These are phyloP conservation scores for Heliosperma pusillum DNA, from an alignment of 148 eudicot genomes.

Conservation along the genomic window DNA sequence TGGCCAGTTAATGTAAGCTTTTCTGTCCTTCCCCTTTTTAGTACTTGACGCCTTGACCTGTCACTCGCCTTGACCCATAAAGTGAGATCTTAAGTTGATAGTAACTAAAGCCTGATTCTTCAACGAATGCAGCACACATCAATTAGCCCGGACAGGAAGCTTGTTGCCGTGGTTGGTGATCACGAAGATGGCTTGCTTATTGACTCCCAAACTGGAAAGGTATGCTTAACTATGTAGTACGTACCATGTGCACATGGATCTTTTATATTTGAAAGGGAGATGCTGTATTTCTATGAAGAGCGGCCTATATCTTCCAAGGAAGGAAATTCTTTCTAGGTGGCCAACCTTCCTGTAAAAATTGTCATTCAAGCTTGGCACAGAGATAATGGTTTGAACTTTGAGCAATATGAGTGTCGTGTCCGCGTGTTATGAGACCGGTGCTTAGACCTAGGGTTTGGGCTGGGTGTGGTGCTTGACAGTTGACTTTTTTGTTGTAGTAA, in stretches of 20 bases:
- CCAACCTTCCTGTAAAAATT: neutral
- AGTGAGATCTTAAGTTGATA: neutral
- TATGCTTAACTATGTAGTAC: constrained; percentile 21
- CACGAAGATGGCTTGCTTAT: constrained; percentile 61
- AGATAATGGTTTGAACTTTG: neutral
- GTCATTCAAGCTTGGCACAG: neutral
- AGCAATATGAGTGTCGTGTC: neutral
- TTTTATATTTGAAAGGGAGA: neutral
- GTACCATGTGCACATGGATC: neutral
- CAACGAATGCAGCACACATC: constrained; percentile 76
- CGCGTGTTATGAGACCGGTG: neutral
- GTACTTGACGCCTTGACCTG: too few relatives aligned
- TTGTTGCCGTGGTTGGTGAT: constrained; percentile 79
- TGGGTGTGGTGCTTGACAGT: too few relatives aligned
- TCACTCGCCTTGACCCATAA: neutral
- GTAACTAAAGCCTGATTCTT: neutral
- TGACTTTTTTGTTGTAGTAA: too few relatives aligned
- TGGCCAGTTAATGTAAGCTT: constrained; percentile 91
- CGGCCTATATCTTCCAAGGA: neutral
- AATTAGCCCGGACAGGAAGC: constrained; percentile 68
- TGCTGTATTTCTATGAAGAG: neutral
- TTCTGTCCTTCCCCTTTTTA: neutral
- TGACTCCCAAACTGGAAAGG: constrained; percentile 75
- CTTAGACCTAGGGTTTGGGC: neutral
- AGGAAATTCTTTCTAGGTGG: neutral